Evolutionary conservation across 768 basidiomycete species (phyloP), one percentile per base, ranked within the genome.

Genomic region (Trametes sanguinea): DNA sequence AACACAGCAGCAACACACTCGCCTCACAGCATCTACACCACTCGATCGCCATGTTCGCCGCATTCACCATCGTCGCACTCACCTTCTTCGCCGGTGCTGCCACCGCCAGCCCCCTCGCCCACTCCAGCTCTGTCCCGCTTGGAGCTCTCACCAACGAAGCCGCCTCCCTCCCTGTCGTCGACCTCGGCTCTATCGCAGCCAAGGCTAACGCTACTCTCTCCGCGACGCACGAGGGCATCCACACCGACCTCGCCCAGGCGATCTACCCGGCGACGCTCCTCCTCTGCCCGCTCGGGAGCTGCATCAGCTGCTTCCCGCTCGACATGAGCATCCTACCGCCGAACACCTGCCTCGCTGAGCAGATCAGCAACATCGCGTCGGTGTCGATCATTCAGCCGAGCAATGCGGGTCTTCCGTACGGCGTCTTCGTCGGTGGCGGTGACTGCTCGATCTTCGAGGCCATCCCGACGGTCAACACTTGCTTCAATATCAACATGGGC

Each of bases 381-480:
- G 52, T 33, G 14, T 16, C 39, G 17, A 48, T 60, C 46, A 47
- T 8, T 35, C 59, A 60, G 29, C 52, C 59, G 35, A 48, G 45
- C 29, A 48, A 60, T 45, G 4, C 16, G 14, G 59, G 59, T 32
- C 52, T 60, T 8, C 45, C 51, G 16, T 60, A 39, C 27, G 59
- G 44, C 2, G 45, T 52, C 14, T 46, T 32, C 44, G 37, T 48
- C 3, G 52, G 59, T 1, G 44, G 32, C 17, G 6, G 32, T 2
- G 37, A 17, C 11, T 60, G 59, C 46, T n/a, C 1, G 11, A 1
- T 14, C 8, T 39, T 60, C 37, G 33, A 6, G 3, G 27, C 45
- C 7, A 47, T 60, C n/a, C 52, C 59, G 9, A 8, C 16, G 13
- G 52, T 60, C 2, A 60, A 60, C 52, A 39, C 33, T 7, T 60